Evolutionary conservation across 2,329 filamentous ascomycete genomes (phyloP), one percentile per base, ranked within the genome.

Genomic region (Pseudogymnoascus sp.): DNA sequence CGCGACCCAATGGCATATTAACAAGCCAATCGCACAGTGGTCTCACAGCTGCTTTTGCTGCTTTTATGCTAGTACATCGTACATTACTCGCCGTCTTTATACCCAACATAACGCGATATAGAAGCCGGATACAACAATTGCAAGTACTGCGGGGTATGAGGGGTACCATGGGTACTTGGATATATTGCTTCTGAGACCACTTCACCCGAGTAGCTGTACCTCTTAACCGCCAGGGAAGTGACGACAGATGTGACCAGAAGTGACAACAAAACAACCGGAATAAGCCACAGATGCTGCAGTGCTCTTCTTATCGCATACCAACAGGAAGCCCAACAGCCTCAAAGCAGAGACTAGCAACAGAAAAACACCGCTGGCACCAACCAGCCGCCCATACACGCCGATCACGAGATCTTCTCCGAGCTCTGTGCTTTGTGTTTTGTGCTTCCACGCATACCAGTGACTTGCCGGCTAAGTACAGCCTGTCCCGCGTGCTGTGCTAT

Each of bases 121-220:
- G 38, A 6, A 3, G 16, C 8, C 38, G 16, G 41, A 47, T 47
- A 47, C 20, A 47, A 28, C 12, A 25, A 47, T 28, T n/a, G 4
- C 8, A 47, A 47, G 41, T 47, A 47, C 41, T 47, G 41, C 41
- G 41, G 41, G 41, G 41, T 47, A 47, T 47, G 41, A 28, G 41
- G 41, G 41, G 41, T 47, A 47, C 22, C 9, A 28, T 28, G 6
- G 22, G 41, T 47, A 47, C 41, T 28, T n/a, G 20, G 12, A n/a
- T 28, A 47, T 28, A 47, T 47, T 47, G 22, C 22, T 47, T 47
- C 22, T 14, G 8, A 25, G 18, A 22, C 25, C 14, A 22, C 39
- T 43, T 20, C 2, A 35, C 6, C 7, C 6, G 37, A 38, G 39
- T 43, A 43, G 18, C 39, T 47, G 3, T 47, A 47, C 41, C 41